phyloP scores from a whole-genome alignment of 257 asterid species.

The Nicotiana sylvestris region DNA sequence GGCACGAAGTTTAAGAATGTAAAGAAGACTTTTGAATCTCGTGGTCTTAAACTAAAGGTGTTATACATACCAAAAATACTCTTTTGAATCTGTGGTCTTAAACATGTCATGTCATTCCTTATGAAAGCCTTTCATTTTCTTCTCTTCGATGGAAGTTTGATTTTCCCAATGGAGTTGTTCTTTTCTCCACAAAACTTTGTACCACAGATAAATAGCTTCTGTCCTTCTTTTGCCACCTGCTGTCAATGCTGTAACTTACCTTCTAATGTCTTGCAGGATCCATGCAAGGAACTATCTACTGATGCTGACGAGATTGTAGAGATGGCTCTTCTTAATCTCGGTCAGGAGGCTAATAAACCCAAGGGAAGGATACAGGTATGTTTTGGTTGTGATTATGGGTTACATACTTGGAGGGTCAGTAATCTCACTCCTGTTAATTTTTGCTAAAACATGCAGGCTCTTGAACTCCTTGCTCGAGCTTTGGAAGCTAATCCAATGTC shows the following conservation, averaged over 20 bases:
- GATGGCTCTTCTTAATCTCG: conserved; percentile 34
- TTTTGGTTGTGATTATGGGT: conserved; percentile 3
- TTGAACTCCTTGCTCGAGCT: conserved; percentile 38
- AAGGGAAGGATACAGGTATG: conserved; percentile 36
- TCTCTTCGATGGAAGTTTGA: too few relatives aligned
- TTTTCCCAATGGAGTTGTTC: too few relatives aligned
- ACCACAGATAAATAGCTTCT: neutral
- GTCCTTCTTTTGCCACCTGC: neutral
- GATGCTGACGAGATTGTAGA: conserved; percentile 38
- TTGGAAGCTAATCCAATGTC: conserved; percentile 36
- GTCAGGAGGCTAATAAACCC: conserved; percentile 28
- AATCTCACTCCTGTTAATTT: conserved; percentile 1
- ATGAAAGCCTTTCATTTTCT: too few relatives aligned
- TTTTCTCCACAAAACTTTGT: neutral
- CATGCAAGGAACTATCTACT: conserved; percentile 17
- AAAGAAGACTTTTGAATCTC: too few relatives aligned
- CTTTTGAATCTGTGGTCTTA: too few relatives aligned
- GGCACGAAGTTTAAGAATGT: too few relatives aligned
- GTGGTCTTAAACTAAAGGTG: too few relatives aligned
- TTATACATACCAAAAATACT: too few relatives aligned
- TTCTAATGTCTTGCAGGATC: conserved; percentile 20
- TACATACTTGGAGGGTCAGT: conserved; percentile 5
- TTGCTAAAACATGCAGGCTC: conserved; percentile 27
- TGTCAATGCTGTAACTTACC: neutral
- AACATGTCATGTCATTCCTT: too few relatives aligned